Conservation (phyloP, 371 early-diverging fungal genomes). For the Circinella minor region DNA sequence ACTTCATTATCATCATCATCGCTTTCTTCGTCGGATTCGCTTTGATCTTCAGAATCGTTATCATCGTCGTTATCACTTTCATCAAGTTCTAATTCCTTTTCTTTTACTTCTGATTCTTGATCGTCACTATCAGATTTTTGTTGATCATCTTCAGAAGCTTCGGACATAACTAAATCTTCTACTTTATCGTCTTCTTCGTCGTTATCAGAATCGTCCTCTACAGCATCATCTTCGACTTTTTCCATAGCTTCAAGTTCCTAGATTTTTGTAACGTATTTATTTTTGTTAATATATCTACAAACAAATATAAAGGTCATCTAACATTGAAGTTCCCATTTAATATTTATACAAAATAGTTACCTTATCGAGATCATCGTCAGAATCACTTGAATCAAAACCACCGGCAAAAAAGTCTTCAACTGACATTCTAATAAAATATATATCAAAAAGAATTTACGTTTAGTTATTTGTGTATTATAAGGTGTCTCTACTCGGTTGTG, state of each 20-base stretch:
- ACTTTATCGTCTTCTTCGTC: conserved; percentile 16
- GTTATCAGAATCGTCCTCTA: conserved; percentile 12
- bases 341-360: neutral
- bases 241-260: conserved; percentile 14
- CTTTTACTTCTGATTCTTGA: conserved; percentile 12
- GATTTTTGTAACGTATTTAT: neutral
- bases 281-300: neutral
- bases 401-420: conserved; percentile 33
- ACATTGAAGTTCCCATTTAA: no score
- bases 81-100: conserved; percentile 27
- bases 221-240: conserved; percentile 14
- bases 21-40: conserved; percentile 34
- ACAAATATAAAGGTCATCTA: neutral
- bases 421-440: conserved; percentile 18
- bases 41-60: conserved; percentile 27
- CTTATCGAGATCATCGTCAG: conserved; percentile 22
- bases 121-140: neutral
- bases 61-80: conserved; percentile 20
- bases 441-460: neutral
- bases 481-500: no score
- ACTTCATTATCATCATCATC: conserved; percentile 45
- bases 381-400: conserved; percentile 21
- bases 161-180: conserved; percentile 7
- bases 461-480: neutral
- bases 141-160: conserved; percentile 20